Base-by-base conservation (phyloP, 1,139 yeast genomes). In the Kodamaea anthophila region DNA sequence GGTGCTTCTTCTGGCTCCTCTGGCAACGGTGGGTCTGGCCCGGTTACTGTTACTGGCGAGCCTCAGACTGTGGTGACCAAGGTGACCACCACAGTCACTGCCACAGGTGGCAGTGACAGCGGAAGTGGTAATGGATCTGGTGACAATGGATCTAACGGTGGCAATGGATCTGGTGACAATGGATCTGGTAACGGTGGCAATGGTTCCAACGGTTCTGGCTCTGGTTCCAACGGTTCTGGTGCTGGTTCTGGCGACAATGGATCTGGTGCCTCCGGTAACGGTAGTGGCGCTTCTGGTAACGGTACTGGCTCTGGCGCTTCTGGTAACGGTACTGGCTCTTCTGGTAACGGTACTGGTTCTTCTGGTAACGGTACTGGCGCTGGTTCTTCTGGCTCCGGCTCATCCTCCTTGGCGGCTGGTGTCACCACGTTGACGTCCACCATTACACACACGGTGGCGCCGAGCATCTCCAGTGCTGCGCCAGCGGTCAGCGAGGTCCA, bases 141-240 rank as follows among this genome's bases (percentile, higher is more conserved):
- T 16, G 29, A 29, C 9, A n/a, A 26, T 24, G 21, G 32, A 14
- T 23, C 42, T 19, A 21, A 39, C 28, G 36, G 16, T 24, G 29
- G 35, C 24, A 11, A 42, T 12, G 6, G 18, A 6, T 16, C 18
- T n/a, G 8, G 24, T 16, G 29, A 29, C 9, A n/a, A 26, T 24
- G 21, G 32, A 14, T 23, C 42, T n/a, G n/a, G 29, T 19, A 21
- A 39, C 28, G 36, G 16, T 24, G 29, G 35, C 24, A 11, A 42
- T 12, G 6, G 18, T 9, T 16, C 18, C 10, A 20, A 19, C 19
- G 29, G 33, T 19, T 30, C 39, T 25, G 28, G 27, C 13, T 37
- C 44, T 10, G 21, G 15, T 11, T 16, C 18, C 9, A 16, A 16
- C 18, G 25, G 41, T 12, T 16, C 18, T 9, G 18, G 18, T 9